Percentiles rank a stretch among this genome's conserved stretches.
phyloP scores from a whole-genome alignment of 129 eudicot genomes.

The Solidago caesia region DNA sequence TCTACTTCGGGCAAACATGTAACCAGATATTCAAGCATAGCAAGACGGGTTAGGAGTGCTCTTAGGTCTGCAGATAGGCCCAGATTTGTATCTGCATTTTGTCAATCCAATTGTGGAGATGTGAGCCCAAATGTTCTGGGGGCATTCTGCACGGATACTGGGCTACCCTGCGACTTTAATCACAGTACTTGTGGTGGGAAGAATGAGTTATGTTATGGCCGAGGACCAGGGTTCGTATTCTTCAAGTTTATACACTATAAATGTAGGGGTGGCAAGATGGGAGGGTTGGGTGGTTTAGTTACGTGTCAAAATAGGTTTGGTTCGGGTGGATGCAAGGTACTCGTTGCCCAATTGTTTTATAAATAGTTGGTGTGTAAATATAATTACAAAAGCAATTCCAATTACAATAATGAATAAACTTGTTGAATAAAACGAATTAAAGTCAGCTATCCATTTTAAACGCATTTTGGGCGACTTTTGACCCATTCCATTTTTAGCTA shows the following conservation, averaged over 20 bases:
- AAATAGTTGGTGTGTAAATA: not conserved
- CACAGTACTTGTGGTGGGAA: constrained; percentile 95
- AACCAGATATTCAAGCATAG: constrained; percentile 61
- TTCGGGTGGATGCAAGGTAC: not conserved
- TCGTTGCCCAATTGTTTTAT: not conserved
- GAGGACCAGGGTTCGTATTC: constrained; percentile 87
- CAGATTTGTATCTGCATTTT: constrained; percentile 90
- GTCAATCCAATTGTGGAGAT: constrained; percentile 94
- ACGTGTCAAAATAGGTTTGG: not conserved
- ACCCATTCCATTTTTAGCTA: not conserved
- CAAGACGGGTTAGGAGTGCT: constrained; percentile 79
- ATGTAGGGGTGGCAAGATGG: not conserved
- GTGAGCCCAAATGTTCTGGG: constrained; percentile 99
- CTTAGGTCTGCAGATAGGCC: constrained; percentile 71
- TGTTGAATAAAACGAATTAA: not conserved
- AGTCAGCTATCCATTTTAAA: not conserved
- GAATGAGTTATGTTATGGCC: constrained; percentile 90
- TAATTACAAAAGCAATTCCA: not conserved
- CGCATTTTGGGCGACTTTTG: not conserved
- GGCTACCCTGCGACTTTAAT: constrained; percentile 91
- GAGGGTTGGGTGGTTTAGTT: not conserved
- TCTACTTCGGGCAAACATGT: constrained; percentile 66
- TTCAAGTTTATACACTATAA: constrained; percentile 8
- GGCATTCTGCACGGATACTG: constrained; percentile 94
- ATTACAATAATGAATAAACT: not conserved